These are phyloP conservation scores for Aureobasidium sp. DNA, from an alignment of 2,329 filamentous ascomycete genomes.

Conservation along the genomic window DNA sequence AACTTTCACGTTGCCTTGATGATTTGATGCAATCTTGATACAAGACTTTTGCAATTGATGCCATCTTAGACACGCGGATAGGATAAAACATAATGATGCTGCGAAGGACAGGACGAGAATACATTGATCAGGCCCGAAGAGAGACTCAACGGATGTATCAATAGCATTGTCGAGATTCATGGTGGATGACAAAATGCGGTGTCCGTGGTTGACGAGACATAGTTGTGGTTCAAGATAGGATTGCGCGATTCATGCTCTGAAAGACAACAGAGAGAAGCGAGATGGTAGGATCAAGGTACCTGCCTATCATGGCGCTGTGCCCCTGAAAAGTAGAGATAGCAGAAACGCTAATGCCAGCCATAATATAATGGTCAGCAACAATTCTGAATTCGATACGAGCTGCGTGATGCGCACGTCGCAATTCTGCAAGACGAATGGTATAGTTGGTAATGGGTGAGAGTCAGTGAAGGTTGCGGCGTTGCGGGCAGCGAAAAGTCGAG, in stretches of 20 bases:
- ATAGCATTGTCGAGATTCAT: background rate
- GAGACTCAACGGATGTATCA: background rate
- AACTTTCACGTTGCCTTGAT: background rate
- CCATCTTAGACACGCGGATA: background rate
- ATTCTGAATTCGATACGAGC: background rate
- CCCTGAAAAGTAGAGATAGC: background rate
- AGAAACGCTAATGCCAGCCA: background rate
- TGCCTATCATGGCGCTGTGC: background rate
- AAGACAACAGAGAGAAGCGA: background rate
- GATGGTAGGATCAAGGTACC: background rate
- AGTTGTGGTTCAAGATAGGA: background rate
- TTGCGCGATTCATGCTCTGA: background rate
- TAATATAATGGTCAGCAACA: background rate
- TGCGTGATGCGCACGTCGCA: too few species aligned
- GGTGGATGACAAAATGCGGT: background rate
- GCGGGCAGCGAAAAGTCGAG: background rate
- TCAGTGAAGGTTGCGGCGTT: constrained; percentile 1
- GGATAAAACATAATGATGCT: background rate
- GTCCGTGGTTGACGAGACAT: background rate
- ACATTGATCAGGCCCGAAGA: background rate
- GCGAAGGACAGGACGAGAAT: background rate
- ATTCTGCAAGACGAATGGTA: too few species aligned
- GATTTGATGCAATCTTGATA: background rate
- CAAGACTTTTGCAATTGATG: background rate
- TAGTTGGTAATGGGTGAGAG: too few species aligned